Conservation (phyloP, 129 eudicot species). For the Glebionis coronaria region DNA sequence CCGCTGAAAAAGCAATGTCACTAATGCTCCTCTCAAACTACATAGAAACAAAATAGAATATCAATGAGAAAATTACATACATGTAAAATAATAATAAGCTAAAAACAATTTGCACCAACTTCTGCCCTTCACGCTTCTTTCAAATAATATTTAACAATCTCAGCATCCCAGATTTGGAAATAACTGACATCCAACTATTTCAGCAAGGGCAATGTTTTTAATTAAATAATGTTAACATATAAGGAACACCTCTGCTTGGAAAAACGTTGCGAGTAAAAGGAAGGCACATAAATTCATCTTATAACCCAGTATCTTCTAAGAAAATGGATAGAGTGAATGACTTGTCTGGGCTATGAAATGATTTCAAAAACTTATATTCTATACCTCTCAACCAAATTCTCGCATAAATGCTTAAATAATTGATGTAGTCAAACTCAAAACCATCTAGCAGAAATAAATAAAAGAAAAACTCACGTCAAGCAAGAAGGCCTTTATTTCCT, state of each 20-base stretch:
- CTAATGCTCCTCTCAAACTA: conserved; percentile 82
- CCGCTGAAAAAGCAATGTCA: conserved; percentile 63
- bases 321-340: conserved; percentile 9
- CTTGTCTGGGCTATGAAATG: background rate
- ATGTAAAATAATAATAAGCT: background rate
- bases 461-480: conserved; percentile 62
- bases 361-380: background rate
- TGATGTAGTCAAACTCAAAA: background rate
- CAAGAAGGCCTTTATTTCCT: conserved; percentile 58
- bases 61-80: conserved; percentile 11
- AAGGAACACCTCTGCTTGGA: conserved; percentile 7
- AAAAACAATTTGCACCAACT: no score
- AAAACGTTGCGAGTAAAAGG: background rate
- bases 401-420: conserved; percentile 9
- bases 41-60: conserved; percentile 26
- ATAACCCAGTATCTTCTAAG: conserved; percentile 1
- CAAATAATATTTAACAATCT: conserved; percentile 7
- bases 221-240: conserved; percentile 9
- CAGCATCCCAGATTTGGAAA: background rate
- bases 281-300: background rate
- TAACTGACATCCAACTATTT: conserved; percentile 5
- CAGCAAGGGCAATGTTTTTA: background rate
- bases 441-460: background rate
- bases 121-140: no score
- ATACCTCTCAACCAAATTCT: background rate